Evolutionary conservation across 2,329 filamentous ascomycete genomes (phyloP).

Genomic region (Ophiostoma novo-ulmi): DNA sequence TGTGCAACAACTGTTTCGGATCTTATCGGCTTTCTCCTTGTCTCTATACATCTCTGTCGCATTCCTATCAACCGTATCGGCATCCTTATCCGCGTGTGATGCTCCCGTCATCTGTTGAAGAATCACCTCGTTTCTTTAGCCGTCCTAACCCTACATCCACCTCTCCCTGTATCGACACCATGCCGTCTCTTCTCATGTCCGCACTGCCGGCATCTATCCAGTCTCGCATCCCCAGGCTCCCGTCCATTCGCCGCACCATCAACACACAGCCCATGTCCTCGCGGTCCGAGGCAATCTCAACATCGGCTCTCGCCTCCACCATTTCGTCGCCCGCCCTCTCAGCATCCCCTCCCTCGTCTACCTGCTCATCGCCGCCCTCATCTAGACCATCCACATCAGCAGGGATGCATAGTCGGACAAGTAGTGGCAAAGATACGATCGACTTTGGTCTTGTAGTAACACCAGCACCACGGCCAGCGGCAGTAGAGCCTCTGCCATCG

Average conservation of each 20-base stretch:
- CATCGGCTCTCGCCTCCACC: slow-evolving; percentile 12
- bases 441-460: slow-evolving; percentile 23
- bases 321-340: slow-evolving; percentile 7
- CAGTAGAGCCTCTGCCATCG: neutral
- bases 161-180: neutral
- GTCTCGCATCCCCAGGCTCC: slow-evolving; percentile 27
- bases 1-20: neutral
- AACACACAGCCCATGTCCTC: slow-evolving; percentile 21
- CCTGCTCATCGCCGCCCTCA: slow-evolving; percentile 20
- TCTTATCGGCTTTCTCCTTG: neutral
- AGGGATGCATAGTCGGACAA: slow-evolving; percentile 13
- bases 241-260: slow-evolving; percentile 25
- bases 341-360: slow-evolving; percentile 8
- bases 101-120: slow-evolving; percentile 1
- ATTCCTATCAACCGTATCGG: neutral
- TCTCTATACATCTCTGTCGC: neutral
- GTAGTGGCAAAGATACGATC: slow-evolving; percentile 14
- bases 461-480: neutral
- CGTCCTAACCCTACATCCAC: neutral
- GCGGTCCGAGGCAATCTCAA: slow-evolving; percentile 16
- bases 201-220: slow-evolving; percentile 30
- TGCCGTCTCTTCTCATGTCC: slow-evolving; percentile 26
- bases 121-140: neutral
- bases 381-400: slow-evolving; percentile 22
- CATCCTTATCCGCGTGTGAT: neutral